These are phyloP conservation scores for Malbranchea zuffiana DNA, from an alignment of 2,329 filamentous ascomycete species.

Conservation along the genomic window DNA sequence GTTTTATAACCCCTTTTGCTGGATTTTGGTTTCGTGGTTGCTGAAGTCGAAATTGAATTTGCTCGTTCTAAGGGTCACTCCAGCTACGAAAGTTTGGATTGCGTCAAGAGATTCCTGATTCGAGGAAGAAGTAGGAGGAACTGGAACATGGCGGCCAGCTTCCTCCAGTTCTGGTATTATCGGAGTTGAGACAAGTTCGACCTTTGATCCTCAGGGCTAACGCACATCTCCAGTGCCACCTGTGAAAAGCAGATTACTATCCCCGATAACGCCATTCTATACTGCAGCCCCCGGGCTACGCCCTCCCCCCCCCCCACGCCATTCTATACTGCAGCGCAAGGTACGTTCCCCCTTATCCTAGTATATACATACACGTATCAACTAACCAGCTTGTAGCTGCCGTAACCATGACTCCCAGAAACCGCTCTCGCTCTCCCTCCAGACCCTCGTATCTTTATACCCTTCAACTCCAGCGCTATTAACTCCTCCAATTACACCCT, in stretches of 20 bases:
- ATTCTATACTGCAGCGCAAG: constrained; percentile 6
- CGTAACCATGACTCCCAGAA: constrained; percentile 11
- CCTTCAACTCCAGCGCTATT: too few relatives aligned
- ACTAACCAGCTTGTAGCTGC: constrained; percentile 8
- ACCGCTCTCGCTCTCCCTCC: constrained; percentile 9
- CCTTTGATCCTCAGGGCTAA: too few relatives aligned
- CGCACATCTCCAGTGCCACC: constrained; percentile 45
- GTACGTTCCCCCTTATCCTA: not conserved
- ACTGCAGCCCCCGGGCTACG: constrained; percentile 51
- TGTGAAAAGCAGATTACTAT: constrained; percentile 56
- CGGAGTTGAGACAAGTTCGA: too few relatives aligned
- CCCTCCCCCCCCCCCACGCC: constrained; percentile 15
- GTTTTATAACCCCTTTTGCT: too few relatives aligned
- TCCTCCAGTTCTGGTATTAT: constrained; percentile 14
- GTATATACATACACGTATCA: not conserved
- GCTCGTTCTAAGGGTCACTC: not conserved
- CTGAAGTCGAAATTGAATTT: not conserved
- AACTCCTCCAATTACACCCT: too few relatives aligned
- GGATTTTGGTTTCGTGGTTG: constrained; percentile 2
- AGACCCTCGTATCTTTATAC: constrained; percentile 4
- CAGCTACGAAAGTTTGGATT: not conserved
- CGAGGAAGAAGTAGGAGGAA: too few relatives aligned
- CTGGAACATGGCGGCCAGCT: constrained; percentile 10
- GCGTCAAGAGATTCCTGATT: too few relatives aligned
- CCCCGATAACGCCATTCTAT: constrained; percentile 49